A percentile compares a stretch with the other conserved stretches of the same genome.
These are phyloP conservation scores for Pichia insulana DNA, from an alignment of 805 yeast genomes.

Conservation along the genomic window DNA sequence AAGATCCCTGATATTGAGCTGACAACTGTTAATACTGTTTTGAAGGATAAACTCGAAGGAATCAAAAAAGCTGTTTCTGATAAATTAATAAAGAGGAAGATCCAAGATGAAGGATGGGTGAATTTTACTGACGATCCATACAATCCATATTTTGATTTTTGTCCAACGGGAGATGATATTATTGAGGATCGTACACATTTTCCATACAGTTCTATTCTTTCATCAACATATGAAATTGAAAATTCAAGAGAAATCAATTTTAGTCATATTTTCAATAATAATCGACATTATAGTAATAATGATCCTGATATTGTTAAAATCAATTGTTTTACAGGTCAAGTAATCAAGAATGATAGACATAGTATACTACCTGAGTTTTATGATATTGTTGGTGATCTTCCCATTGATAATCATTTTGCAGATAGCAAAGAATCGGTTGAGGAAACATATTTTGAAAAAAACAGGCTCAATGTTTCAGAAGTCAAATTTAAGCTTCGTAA, in stretches of 20 bases:
- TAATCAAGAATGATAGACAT: constrained; percentile 33
- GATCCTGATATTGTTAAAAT: constrained; percentile 27
- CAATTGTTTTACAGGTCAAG: constrained; percentile 43
- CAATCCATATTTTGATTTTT: constrained; percentile 70
- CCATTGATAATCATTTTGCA: constrained; percentile 18
- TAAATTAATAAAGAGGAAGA: constrained; percentile 62
- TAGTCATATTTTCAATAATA: constrained; percentile 37
- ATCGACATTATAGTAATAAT: constrained; percentile 29
- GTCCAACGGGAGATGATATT: constrained; percentile 37
- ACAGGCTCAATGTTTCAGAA: constrained; percentile 31
- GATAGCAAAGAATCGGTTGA: constrained; percentile 13
- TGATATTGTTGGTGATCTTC: constrained; percentile 27
- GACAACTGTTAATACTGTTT: constrained; percentile 68
- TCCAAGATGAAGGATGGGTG: constrained; percentile 65
- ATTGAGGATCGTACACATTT: constrained; percentile 52
- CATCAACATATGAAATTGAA: constrained; percentile 57
- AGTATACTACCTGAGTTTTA: constrained; percentile 35
- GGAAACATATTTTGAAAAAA: constrained; percentile 11
- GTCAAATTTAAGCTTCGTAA: constrained; percentile 58
- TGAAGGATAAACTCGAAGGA: constrained; percentile 66
- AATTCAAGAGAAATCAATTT: constrained; percentile 47
- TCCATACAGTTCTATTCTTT: constrained; percentile 73
- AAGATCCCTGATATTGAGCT: constrained; percentile 90
- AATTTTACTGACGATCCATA: constrained; percentile 82
- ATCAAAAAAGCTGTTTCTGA: constrained; percentile 81